These are phyloP conservation scores for Phytomonas sp. DNA, from an alignment of 208 protist genomes.

Conservation along the genomic window DNA sequence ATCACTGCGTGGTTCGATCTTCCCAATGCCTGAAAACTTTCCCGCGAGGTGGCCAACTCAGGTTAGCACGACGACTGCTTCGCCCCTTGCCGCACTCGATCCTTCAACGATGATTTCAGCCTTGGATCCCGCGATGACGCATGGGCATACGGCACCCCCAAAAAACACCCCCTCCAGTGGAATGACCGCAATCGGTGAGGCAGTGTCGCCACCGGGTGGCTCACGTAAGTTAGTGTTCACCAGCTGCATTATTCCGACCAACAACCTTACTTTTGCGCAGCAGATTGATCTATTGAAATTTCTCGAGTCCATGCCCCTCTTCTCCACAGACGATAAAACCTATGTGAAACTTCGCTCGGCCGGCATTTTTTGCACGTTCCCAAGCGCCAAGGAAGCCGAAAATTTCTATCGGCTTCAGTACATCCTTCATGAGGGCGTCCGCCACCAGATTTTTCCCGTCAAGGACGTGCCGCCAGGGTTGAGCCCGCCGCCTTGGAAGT, in stretches of 20 bases:
- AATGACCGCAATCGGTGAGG: not conserved
- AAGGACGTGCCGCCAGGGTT: slow-evolving; percentile 2
- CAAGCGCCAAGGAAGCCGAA: slow-evolving; percentile 17
- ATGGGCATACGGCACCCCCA: too few species aligned
- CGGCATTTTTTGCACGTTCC: slow-evolving; percentile 26
- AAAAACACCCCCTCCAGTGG: not conserved
- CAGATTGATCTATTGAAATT: slow-evolving; percentile 20
- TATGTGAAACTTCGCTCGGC: slow-evolving; percentile 13
- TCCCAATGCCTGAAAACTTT: slow-evolving; percentile 7
- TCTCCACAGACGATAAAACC: slow-evolving; percentile 20
- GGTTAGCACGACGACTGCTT: not conserved
- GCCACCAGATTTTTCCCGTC: slow-evolving; percentile 20
- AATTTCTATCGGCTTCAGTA: slow-evolving; percentile 29
- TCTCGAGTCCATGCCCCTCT: slow-evolving; percentile 23
- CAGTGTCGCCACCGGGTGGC: not conserved
- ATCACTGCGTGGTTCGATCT: slow-evolving; percentile 1
- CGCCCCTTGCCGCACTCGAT: not conserved
- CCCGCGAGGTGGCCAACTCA: not conserved
- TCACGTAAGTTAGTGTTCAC: slow-evolving; percentile 6
- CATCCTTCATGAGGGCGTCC: slow-evolving; percentile 19
- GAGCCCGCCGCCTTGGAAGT: not conserved
- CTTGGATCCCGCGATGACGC: too few species aligned
- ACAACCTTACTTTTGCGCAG: slow-evolving; percentile 13
- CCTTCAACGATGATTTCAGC: not conserved
- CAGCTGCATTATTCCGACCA: slow-evolving; percentile 31